Percentiles rank a stretch among this genome's conserved stretches.
Conservation (phyloP, 441 rosid species). For the Codiaeum variegatum region DNA sequence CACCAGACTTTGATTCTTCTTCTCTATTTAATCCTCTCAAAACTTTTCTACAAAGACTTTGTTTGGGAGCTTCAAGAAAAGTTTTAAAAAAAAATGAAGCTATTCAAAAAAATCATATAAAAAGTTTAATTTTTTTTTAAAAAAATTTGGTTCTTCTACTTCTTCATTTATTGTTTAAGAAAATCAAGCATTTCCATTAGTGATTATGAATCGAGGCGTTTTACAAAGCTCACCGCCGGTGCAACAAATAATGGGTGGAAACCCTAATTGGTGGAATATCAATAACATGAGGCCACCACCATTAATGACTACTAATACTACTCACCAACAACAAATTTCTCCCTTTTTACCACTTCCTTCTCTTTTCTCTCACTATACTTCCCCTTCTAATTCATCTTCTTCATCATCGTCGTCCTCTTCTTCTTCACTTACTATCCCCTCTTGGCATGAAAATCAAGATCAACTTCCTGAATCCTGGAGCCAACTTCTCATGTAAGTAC, state of each 20-base stretch:
- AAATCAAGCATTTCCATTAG: not conserved
- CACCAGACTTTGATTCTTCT: slow-evolving; percentile 17
- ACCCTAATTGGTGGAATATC: slow-evolving; percentile 77
- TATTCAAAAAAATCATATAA: too few species aligned
- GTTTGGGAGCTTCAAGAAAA: slow-evolving; percentile 35
- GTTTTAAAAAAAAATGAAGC: too few species aligned
- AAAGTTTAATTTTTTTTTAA: too few species aligned
- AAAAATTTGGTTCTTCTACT: too few species aligned
- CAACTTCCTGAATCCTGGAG: slow-evolving; percentile 77
- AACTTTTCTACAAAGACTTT: slow-evolving; percentile 43
- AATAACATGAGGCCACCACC: slow-evolving; percentile 55
- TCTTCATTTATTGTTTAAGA: not conserved
- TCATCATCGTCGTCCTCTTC: slow-evolving; percentile 43
- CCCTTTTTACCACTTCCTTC: slow-evolving; percentile 39
- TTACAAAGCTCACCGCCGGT: slow-evolving; percentile 80
- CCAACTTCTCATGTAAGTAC: slow-evolving; percentile 76
- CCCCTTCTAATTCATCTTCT: slow-evolving; percentile 18
- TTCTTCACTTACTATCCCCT: slow-evolving; percentile 39
- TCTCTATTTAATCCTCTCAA: slow-evolving; percentile 46
- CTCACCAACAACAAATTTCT: slow-evolving; percentile 33
- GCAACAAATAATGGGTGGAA: slow-evolving; percentile 80
- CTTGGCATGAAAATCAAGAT: slow-evolving; percentile 58
- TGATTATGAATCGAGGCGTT: slow-evolving; percentile 66
- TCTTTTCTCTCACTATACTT: slow-evolving; percentile 43
- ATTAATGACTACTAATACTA: too few species aligned